Conservation (phyloP, 1,139 yeast species). For the Geotrichum candidum region DNA sequence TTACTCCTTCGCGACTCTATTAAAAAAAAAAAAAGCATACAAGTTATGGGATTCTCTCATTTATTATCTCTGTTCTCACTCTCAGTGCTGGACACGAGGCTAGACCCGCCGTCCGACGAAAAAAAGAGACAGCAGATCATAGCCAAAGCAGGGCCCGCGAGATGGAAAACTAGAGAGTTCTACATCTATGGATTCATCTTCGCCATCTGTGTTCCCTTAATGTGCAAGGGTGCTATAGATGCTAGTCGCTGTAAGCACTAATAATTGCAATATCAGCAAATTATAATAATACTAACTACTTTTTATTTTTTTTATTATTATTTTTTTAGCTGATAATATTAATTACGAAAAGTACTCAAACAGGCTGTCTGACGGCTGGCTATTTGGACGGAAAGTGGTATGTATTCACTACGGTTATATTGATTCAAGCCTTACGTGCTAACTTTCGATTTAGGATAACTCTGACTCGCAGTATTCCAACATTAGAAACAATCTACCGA, state of each 20-base stretch:
- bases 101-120: slow-evolving; percentile 49
- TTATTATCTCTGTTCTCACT: slow-evolving; percentile 46
- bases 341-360: slow-evolving; percentile 62
- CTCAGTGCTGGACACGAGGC: slow-evolving; percentile 72
- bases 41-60: not conserved
- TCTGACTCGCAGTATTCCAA: slow-evolving; percentile 86
- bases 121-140: slow-evolving; percentile 41
- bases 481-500: slow-evolving; percentile 71
- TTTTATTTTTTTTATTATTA: not conserved
- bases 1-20: not conserved
- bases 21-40: not conserved
- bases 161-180: slow-evolving; percentile 76
- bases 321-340: slow-evolving; percentile 52
- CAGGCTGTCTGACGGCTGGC: slow-evolving; percentile 65
- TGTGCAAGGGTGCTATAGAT: slow-evolving; percentile 75
- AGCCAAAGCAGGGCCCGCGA: slow-evolving; percentile 46
- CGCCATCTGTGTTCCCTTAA: slow-evolving; percentile 65
- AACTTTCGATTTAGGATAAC: slow-evolving; percentile 43
- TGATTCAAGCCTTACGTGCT: not conserved
- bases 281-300: slow-evolving; percentile 3
- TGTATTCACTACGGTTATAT: slow-evolving; percentile 2
- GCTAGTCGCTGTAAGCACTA: slow-evolving; percentile 50
- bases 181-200: slow-evolving; percentile 58
- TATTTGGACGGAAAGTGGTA: slow-evolving; percentile 34
- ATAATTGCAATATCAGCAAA: not conserved